phyloP scores from a whole-genome alignment of 106 monocot species.

The Posidonia australis region DNA sequence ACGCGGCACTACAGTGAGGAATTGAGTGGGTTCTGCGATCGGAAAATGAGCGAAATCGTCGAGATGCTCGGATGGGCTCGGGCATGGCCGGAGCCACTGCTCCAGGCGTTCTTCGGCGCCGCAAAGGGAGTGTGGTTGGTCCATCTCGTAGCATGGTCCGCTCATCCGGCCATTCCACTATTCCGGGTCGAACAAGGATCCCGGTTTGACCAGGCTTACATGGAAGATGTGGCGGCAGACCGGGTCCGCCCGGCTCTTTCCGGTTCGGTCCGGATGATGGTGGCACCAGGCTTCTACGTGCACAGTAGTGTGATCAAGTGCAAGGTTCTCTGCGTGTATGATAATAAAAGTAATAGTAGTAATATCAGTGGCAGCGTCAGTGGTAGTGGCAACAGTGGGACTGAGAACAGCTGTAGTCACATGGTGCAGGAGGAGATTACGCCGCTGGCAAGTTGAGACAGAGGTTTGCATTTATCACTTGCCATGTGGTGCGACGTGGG shows the following conservation, averaged over 20 bases:
- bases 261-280: constrained; percentile 37
- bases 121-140: constrained; percentile 72
- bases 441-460: neutral
- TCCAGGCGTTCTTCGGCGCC: constrained; percentile 82
- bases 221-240: constrained; percentile 50
- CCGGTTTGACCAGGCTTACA: constrained; percentile 55
- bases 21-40: constrained; percentile 80
- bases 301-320: constrained; percentile 31
- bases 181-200: constrained; percentile 45
- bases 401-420: neutral
- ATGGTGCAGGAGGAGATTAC: neutral
- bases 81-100: constrained; percentile 67
- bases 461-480: no score
- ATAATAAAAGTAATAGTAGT: neutral
- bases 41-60: constrained; percentile 76
- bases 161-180: constrained; percentile 48
- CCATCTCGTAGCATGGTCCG: constrained; percentile 52
- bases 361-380: neutral
- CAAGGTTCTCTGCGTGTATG: constrained; percentile 38
- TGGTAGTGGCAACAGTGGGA: neutral
- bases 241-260: neutral
- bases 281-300: constrained; percentile 86
- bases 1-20: constrained; percentile 74
- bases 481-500: no score
- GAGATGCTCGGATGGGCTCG: constrained; percentile 33